Conservation (phyloP, 192 early-diverging fungal genomes). For the Backusella circina region DNA sequence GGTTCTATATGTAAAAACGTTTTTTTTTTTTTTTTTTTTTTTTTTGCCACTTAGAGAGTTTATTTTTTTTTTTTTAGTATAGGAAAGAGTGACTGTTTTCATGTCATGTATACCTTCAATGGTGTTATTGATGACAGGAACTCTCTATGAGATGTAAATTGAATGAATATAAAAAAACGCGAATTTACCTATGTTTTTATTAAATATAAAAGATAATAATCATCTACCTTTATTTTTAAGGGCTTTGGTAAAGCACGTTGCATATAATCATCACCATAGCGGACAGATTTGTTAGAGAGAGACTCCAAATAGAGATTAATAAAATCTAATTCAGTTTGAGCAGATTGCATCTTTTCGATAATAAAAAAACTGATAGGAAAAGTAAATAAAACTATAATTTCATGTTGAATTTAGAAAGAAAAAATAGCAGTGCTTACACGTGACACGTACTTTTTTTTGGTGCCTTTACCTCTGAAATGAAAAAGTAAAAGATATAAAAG, state of each 20-base stretch:
- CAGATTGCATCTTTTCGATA: slow-evolving; percentile 6
- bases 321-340: slow-evolving; percentile 20
- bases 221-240: slow-evolving; percentile 5
- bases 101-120: not conserved
- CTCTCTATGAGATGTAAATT: not conserved
- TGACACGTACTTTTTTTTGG: not conserved
- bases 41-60: not conserved
- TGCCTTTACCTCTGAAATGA: not conserved
- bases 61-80: too few species aligned
- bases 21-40: not conserved
- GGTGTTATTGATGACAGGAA: not conserved
- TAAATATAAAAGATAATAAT: not conserved
- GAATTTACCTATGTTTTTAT: not conserved
- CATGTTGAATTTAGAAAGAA: not conserved
- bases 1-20: not conserved
- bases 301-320: slow-evolving; percentile 21
- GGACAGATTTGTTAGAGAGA: slow-evolving; percentile 27
- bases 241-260: slow-evolving; percentile 3
- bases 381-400: not conserved
- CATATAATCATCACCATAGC: slow-evolving; percentile 28
- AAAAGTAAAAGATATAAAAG: too few species aligned
- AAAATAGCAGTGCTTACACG: not conserved
- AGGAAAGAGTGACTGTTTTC: not conserved
- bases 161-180: not conserved
- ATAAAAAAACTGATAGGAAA: not conserved